Evolutionary conservation across 2,329 filamentous ascomycete genomes (phyloP).

Genomic region (Fusarium sp.): DNA sequence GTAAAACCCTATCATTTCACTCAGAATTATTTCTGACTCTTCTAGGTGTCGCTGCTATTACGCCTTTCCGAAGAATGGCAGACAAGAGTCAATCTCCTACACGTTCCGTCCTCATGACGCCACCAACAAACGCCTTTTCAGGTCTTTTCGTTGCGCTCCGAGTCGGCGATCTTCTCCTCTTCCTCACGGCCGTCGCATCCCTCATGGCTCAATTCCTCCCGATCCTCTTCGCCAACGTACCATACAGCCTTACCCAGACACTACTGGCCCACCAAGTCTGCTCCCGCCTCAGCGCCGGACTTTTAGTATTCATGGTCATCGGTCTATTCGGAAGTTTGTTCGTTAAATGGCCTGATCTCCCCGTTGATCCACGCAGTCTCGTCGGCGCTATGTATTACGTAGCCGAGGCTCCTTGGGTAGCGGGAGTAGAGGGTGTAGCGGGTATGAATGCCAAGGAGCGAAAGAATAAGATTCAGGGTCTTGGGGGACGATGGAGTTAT

Average conservation of each 20-base stretch:
- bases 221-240: slow-evolving; percentile 59
- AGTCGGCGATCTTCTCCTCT: slow-evolving; percentile 52
- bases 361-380: slow-evolving; percentile 57
- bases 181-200: slow-evolving; percentile 52
- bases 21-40: background rate
- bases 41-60: slow-evolving; percentile 53
- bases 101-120: slow-evolving; percentile 53
- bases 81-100: slow-evolving; percentile 45
- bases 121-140: slow-evolving; percentile 57
- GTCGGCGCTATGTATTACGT: slow-evolving; percentile 57
- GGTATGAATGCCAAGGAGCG: slow-evolving; percentile 26
- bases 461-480: slow-evolving; percentile 16
- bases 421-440: slow-evolving; percentile 28
- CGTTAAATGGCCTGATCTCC: slow-evolving; percentile 55
- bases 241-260: slow-evolving; percentile 55
- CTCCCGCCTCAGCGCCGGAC: slow-evolving; percentile 50
- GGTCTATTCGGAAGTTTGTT: slow-evolving; percentile 52
- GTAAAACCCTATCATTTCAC: background rate
- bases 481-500: slow-evolving; percentile 33
- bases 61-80: slow-evolving; percentile 55
- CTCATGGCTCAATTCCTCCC: slow-evolving; percentile 61
- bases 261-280: slow-evolving; percentile 52
- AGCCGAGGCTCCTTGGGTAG: slow-evolving; percentile 29
- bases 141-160: slow-evolving; percentile 46
- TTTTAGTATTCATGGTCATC: slow-evolving; percentile 55